phyloP scores from a whole-genome alignment of 257 asterid genomes.

The Nyctanthes arbortristis region DNA sequence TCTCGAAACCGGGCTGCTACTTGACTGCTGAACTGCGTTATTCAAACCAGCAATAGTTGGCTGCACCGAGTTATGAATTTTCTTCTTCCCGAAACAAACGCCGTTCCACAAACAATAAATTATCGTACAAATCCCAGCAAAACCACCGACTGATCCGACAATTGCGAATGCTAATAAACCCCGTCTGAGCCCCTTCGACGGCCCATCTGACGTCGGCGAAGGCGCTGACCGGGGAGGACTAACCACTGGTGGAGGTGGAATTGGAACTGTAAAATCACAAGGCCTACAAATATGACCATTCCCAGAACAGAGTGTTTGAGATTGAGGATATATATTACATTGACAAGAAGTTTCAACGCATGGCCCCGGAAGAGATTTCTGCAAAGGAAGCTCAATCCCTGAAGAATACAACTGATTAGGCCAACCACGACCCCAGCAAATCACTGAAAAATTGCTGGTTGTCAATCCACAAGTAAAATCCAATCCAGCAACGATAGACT shows the following conservation, averaged over 20 bases:
- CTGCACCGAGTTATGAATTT: constrained; percentile 80
- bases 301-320: constrained; percentile 62
- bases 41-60: constrained; percentile 56
- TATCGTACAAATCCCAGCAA: constrained; percentile 61
- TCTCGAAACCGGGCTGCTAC: constrained; percentile 58
- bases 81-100: constrained; percentile 76
- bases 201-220: too few relatives aligned
- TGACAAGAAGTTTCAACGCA: constrained; percentile 51
- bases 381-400: constrained; percentile 52
- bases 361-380: constrained; percentile 69
- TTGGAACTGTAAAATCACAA: constrained; percentile 47
- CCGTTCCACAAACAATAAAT: constrained; percentile 68
- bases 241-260: constrained; percentile 23
- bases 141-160: constrained; percentile 74
- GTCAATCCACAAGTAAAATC: constrained; percentile 74
- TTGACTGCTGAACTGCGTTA: constrained; percentile 40
- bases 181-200: constrained; percentile 40
- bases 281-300: constrained; percentile 72
- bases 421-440: constrained; percentile 92
- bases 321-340: constrained; percentile 68
- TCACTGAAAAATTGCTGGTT: constrained; percentile 56
- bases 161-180: constrained; percentile 65
- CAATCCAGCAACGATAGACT: constrained; percentile 65
- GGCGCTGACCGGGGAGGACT: constrained; percentile 32
- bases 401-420: constrained; percentile 35